phyloP scores from a whole-genome alignment of 202 grass and related monocot species.

The Panicum virgatum region DNA sequence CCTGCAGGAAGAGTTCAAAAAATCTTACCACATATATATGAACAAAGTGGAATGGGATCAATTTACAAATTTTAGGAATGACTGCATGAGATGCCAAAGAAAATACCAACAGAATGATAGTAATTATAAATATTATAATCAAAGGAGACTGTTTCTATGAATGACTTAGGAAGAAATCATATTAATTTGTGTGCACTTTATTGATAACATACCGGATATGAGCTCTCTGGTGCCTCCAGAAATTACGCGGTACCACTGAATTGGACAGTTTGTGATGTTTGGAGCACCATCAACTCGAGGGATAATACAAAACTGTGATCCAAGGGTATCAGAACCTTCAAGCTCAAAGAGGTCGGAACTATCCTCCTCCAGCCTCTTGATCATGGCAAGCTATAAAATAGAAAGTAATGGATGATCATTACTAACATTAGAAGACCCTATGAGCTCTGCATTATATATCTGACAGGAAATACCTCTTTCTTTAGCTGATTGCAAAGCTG shows the following conservation, averaged over 20 bases:
- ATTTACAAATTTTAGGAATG: slow-evolving; percentile 11
- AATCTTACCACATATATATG: slow-evolving; percentile 3
- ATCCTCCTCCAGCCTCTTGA: slow-evolving; percentile 78
- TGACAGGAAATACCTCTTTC: slow-evolving; percentile 66
- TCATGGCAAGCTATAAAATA: slow-evolving; percentile 72
- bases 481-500: slow-evolving; percentile 85
- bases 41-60: not conserved
- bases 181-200: slow-evolving; percentile 7
- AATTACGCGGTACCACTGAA: slow-evolving; percentile 82
- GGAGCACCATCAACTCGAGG: slow-evolving; percentile 63
- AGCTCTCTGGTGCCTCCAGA: slow-evolving; percentile 63
- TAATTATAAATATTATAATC: not conserved
- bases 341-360: slow-evolving; percentile 66
- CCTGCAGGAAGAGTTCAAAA: slow-evolving; percentile 54
- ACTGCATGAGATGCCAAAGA: not conserved
- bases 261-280: slow-evolving; percentile 55
- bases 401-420: not conserved
- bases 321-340: slow-evolving; percentile 76
- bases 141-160: slow-evolving; percentile 28
- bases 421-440: slow-evolving; percentile 4
- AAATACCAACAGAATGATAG: not conserved
- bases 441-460: not conserved
- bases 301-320: slow-evolving; percentile 72
- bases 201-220: slow-evolving; percentile 62
- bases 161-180: slow-evolving; percentile 15